Base-by-base conservation (phyloP, 2,329 filamentous ascomycete species). In the Neofusicoccum sp. region DNA sequence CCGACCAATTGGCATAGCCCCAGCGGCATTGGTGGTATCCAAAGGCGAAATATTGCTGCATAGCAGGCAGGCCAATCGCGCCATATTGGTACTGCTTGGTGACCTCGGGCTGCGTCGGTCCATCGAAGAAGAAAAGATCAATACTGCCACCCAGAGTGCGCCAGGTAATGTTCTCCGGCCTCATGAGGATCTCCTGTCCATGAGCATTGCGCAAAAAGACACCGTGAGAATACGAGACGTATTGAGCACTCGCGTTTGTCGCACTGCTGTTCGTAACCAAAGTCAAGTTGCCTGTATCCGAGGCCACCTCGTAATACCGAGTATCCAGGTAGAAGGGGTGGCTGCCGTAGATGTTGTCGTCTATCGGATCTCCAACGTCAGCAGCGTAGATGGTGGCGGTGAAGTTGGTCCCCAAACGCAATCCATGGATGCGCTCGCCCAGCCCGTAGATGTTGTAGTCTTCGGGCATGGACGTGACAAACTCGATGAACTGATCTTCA, bases 11-110 rank as follows among this genome's bases (percentile, higher is more conserved):
- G 43, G 83, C 79, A 73, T 95, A 95, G 0, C 91, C 92, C 87
- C 91, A 95, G 64, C 90, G 84, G 69, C 91, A 94, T 73, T 96
- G 91, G 67, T 96, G 92, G 72, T 84, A 94, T 0, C 92, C 92
- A 65, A 96, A 86, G 0, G 88, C 87, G 82, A 87, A 94, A 77
- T 95, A 95, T 67, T 90, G 88, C 71, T 93, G 89, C 86, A 94
- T 88, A 0, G 87, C 87, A 1, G 91, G 91, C 4, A 91, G 78
- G 0, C 91, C 91, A 58, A 89, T 80, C 1, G 88, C 84, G 60
- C 84, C 87, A 63, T 78, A 75, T 66, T 91, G 87, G 71, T 94
- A 95, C 43, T 89, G 83, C 72, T 85, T 86, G 14, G 87, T 90
- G 29, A 93, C 87, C 11, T 88, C 84, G 6, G 84, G 81, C 63